Base-by-base conservation (phyloP, 768 basidiomycete species). In the Leccinum olivaceopallidum region DNA sequence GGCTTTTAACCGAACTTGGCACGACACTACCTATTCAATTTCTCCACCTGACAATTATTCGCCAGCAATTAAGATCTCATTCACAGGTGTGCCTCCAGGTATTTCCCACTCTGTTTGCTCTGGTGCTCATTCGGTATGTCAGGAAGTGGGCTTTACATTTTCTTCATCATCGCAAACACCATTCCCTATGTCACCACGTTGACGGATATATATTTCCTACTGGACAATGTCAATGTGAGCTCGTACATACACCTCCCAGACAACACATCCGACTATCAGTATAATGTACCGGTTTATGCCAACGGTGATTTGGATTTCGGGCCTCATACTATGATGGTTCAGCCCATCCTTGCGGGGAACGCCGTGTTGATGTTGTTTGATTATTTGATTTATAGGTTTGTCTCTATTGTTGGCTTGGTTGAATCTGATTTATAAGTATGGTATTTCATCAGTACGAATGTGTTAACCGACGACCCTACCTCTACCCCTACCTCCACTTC, bases 361-460 rank as follows among this genome's bases (percentile, higher is more conserved):
- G 7, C 16, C 0, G 52, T 65, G 26, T 53, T 61, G 47, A 63
- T 67, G 3, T 22, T 65, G 8, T 67, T 67, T 9, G 63, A 67
- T 24, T 68, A 68, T 51, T 24, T 68, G 6, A 51, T 68, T 47
- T 68, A 68, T 28, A 65, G 60, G 64, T 67, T n/a, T 2, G 65
- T 58, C 36, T 26, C 20, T 13, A 18, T 13, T 60, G 16, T 34
- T 6, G 14, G 28, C 9, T 12, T 28, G 13, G 5, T 6, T 16
- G 5, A 13, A 16, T n/a, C 8, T 2, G 49, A 30, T 63, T 65
- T 14, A 65, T 28, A 5, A 0, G 28, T 28, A 28, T 28, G 5
- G 2, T 22, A 4, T 42, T 55, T 16, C 48, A 0, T 49, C 53
- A 67, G 65, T 16, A 59, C 22, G 36, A 36, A 60, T 26, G 32